These are phyloP conservation scores for Cicer chorassanicum DNA, from an alignment of 306 rosid genomes.

Conservation along the genomic window DNA sequence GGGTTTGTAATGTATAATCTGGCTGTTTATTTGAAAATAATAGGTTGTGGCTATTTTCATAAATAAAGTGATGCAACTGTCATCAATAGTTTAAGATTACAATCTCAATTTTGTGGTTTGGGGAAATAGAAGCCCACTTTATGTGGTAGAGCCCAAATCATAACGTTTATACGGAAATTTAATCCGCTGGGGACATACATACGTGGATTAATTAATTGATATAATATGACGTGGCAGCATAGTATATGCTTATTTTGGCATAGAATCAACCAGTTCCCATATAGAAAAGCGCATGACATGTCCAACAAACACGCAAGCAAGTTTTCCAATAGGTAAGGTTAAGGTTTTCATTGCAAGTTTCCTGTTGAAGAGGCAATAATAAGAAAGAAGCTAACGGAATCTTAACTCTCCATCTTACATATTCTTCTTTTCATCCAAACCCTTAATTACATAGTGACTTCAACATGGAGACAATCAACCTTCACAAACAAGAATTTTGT, in stretches of 20 bases:
- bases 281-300: constrained; percentile 40
- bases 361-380: constrained; percentile 47
- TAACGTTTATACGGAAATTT: too few relatives aligned
- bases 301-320: constrained; percentile 42
- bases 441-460: constrained; percentile 56
- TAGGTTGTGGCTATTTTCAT: constrained; percentile 18
- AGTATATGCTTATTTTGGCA: constrained; percentile 35
- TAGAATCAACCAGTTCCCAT: constrained; percentile 49
- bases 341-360: constrained; percentile 53
- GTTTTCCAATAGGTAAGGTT: constrained; percentile 41
- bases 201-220: constrained; percentile 25
- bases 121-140: too few relatives aligned
- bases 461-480: constrained; percentile 66
- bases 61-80: background rate
- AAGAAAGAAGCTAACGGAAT: constrained; percentile 41
- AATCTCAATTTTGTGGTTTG: background rate
- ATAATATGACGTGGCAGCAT: background rate
- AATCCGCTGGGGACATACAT: background rate
- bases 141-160: too few relatives aligned
- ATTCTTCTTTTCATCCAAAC: constrained; percentile 44
- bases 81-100: background rate
- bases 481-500: constrained; percentile 46
- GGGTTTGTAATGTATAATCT: constrained; percentile 34
- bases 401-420: constrained; percentile 33
- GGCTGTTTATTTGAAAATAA: constrained; percentile 37